These are phyloP conservation scores for Alternaria solani DNA, from an alignment of 2,329 filamentous ascomycete genomes.

Conservation along the genomic window DNA sequence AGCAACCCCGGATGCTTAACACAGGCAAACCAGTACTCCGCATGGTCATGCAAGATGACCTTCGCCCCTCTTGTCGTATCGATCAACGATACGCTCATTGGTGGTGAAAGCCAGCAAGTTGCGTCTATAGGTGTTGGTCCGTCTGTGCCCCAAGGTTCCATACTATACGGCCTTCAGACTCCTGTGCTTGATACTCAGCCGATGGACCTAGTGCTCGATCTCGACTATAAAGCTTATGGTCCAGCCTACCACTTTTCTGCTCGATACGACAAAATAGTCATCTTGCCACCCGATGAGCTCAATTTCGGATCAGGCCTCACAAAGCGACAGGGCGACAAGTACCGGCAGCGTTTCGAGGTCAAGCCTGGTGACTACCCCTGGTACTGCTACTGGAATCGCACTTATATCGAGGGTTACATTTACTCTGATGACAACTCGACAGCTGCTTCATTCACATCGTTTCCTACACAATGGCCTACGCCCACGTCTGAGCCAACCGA, in stretches of 20 bases:
- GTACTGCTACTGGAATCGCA: conserved; percentile 75
- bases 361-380: conserved; percentile 68
- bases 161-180: conserved; percentile 70
- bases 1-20: conserved; percentile 60
- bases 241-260: conserved; percentile 71
- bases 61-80: conserved; percentile 46
- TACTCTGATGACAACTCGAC: conserved; percentile 65
- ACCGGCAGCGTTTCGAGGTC: conserved; percentile 54
- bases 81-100: conserved; percentile 30
- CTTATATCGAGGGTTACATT: conserved; percentile 71
- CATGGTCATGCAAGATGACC: conserved; percentile 61
- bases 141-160: conserved; percentile 50
- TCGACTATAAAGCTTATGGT: conserved; percentile 63
- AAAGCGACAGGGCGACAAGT: conserved; percentile 35
- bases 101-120: conserved; percentile 19
- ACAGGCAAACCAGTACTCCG: conserved; percentile 53
- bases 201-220: conserved; percentile 65
- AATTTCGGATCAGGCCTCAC: conserved; percentile 31
- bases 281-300: conserved; percentile 56
- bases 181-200: conserved; percentile 60
- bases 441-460: conserved; percentile 42
- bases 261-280: conserved; percentile 70
- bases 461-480: conserved; percentile 34
- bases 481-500: conserved; percentile 22
- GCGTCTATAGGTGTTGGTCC: conserved; percentile 37